These are phyloP conservation scores for Suillus paluster DNA, from an alignment of 768 basidiomycete species.

Conservation along the genomic window DNA sequence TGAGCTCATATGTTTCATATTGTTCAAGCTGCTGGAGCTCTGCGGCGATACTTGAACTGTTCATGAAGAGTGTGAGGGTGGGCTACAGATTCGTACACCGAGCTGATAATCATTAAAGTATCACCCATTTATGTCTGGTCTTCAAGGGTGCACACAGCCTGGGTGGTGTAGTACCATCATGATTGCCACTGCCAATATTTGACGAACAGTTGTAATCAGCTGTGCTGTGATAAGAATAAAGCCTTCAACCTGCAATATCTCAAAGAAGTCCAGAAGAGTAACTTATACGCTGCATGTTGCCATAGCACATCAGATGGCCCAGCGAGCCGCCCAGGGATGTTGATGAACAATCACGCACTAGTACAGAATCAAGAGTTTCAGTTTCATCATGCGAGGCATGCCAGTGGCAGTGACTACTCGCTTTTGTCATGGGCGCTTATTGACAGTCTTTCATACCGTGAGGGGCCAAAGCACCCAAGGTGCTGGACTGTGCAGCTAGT, in stretches of 20 bases:
- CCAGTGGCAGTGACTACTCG: background rate
- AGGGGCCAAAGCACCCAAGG: background rate
- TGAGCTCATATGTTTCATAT: background rate
- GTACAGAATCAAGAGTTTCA: background rate
- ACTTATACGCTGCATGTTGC: too few relatives aligned
- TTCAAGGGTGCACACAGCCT: too few relatives aligned
- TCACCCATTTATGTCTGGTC: background rate
- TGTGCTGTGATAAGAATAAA: background rate
- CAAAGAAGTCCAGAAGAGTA: too few relatives aligned
- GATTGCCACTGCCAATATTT: background rate
- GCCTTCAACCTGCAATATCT: background rate
- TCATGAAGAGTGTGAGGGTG: background rate
- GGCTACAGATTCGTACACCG: background rate
- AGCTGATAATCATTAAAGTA: background rate
- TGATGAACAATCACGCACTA: too few relatives aligned
- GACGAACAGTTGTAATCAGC: background rate
- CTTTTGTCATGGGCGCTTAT: too few relatives aligned
- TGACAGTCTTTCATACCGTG: too few relatives aligned
- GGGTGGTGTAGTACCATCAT: too few relatives aligned
- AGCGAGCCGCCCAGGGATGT: too few relatives aligned
- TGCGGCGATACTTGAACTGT: background rate
- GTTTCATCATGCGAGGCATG: background rate
- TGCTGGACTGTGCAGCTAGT: too few relatives aligned
- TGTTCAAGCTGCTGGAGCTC: slow-evolving; percentile 3
- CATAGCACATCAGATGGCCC: background rate